A percentile compares a stretch with the other conserved stretches of the same genome.
phyloP scores from a whole-genome alignment of 2,329 filamentous ascomycete genomes.

The Venturia asperata region DNA sequence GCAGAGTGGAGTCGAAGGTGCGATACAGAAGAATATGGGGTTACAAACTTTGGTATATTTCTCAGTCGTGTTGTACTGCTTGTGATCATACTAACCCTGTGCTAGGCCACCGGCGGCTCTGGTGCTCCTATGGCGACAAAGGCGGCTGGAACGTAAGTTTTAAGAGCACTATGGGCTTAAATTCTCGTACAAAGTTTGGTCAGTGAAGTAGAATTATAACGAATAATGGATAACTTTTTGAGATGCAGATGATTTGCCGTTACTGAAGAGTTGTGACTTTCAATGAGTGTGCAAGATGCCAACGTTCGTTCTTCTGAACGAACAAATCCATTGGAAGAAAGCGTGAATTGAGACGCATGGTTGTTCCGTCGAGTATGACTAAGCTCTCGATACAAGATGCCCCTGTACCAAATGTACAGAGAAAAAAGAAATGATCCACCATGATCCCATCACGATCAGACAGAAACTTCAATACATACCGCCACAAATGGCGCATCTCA shows the following conservation, averaged over 20 bases:
- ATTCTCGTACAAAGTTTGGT: too few species aligned
- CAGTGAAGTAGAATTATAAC: too few species aligned
- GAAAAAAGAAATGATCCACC: not conserved
- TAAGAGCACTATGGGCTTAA: too few species aligned
- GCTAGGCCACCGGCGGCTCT: slow-evolving; percentile 7
- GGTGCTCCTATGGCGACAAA: slow-evolving; percentile 7
- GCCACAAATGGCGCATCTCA: not conserved
- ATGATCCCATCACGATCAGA: not conserved
- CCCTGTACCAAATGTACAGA: not conserved
- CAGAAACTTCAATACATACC: not conserved
- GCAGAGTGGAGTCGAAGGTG: slow-evolving; percentile 15
- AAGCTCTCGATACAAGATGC: not conserved
- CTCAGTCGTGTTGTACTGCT: too few species aligned
- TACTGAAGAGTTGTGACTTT: too few species aligned
- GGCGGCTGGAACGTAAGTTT: not conserved
- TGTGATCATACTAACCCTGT: not conserved
- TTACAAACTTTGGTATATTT: slow-evolving; percentile 13
- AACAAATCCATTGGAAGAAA: too few species aligned
- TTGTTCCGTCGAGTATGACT: not conserved
- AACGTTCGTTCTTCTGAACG: too few species aligned
- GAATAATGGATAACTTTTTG: too few species aligned
- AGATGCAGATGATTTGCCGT: too few species aligned
- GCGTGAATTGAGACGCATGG: too few species aligned
- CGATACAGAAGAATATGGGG: slow-evolving; percentile 12
- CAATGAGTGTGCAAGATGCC: too few species aligned